phyloP scores from a whole-genome alignment of 2,329 filamentous ascomycete genomes.

The Graphilbum fragrans region DNA sequence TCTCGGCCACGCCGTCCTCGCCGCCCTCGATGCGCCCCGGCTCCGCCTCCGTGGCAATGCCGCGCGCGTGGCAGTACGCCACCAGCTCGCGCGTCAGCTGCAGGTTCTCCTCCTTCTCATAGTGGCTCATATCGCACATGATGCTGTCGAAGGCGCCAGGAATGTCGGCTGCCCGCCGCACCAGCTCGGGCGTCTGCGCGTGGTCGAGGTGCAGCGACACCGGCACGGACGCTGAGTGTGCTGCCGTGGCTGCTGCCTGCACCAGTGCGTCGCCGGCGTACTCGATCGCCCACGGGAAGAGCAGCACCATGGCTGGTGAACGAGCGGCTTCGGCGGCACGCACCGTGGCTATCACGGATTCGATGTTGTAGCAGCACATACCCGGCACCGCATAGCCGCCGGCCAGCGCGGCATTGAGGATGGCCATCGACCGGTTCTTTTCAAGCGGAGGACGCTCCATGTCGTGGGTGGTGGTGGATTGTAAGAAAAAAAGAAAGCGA shows the following conservation, averaged over 20 bases:
- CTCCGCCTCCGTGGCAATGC: constrained; percentile 57
- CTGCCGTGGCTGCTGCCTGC: constrained; percentile 41
- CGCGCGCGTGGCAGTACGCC: constrained; percentile 48
- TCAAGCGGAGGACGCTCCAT: constrained; percentile 25
- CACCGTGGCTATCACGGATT: constrained; percentile 56
- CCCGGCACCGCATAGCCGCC: constrained; percentile 22
- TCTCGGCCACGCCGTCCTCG: constrained; percentile 62
- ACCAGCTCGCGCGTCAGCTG: constrained; percentile 47
- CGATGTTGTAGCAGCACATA: constrained; percentile 50
- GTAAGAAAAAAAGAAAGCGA: not conserved
- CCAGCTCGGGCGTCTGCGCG: constrained; percentile 47
- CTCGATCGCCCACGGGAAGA: constrained; percentile 60
- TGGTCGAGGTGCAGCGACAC: constrained; percentile 56
- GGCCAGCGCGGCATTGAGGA: constrained; percentile 41
- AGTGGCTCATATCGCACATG: constrained; percentile 64
- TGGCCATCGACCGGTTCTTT: constrained; percentile 39
- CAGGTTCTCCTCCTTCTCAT: constrained; percentile 56
- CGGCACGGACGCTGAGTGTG: constrained; percentile 41
- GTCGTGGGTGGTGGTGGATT: constrained; percentile 4
- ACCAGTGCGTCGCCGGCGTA: constrained; percentile 45
- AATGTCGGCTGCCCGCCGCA: constrained; percentile 47
- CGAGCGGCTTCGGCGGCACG: constrained; percentile 54
- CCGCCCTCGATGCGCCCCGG: constrained; percentile 44
- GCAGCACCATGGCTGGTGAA: constrained; percentile 55
- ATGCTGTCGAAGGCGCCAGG: constrained; percentile 53